These are phyloP conservation scores for Daedaleopsis sinensis DNA, from an alignment of 768 basidiomycete species.

Conservation along the genomic window DNA sequence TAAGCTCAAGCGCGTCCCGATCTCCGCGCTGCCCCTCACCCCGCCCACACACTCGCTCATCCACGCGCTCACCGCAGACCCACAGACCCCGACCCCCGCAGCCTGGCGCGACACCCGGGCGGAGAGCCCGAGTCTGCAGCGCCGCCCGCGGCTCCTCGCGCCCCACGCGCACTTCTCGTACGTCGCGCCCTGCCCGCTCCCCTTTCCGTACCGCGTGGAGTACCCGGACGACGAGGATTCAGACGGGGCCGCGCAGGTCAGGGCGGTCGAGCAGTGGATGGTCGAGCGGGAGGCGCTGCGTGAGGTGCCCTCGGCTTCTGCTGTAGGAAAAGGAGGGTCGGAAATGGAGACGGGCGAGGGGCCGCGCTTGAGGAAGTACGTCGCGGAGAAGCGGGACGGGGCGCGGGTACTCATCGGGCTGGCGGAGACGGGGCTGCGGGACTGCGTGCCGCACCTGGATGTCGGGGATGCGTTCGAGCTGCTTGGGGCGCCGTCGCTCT, in stretches of 20 bases:
- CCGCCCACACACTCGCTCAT: slow-evolving; percentile 43
- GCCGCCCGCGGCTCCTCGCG: slow-evolving; percentile 64
- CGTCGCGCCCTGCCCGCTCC: slow-evolving; percentile 77
- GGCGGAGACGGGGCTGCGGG: slow-evolving; percentile 65
- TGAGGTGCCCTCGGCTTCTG: slow-evolving; percentile 26
- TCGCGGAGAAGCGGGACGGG: slow-evolving; percentile 48
- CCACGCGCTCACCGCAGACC: slow-evolving; percentile 61
- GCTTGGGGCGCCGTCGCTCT: slow-evolving; percentile 63
- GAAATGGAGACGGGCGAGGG: slow-evolving; percentile 30
- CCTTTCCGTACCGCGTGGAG: slow-evolving; percentile 81
- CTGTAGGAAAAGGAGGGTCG: slow-evolving; percentile 8
- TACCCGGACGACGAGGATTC: slow-evolving; percentile 42
- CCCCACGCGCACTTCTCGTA: slow-evolving; percentile 73
- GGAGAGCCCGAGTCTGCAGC: slow-evolving; percentile 64
- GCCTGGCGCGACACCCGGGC: slow-evolving; percentile 54
- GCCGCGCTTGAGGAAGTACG: slow-evolving; percentile 47
- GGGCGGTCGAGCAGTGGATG: slow-evolving; percentile 80
- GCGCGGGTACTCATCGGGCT: slow-evolving; percentile 69
- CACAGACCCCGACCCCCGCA: slow-evolving; percentile 51
- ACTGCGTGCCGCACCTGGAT: slow-evolving; percentile 84
- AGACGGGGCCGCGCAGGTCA: slow-evolving; percentile 43
- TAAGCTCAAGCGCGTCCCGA: slow-evolving; percentile 33
- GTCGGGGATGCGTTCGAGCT: slow-evolving; percentile 80
- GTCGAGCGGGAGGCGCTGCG: slow-evolving; percentile 60
- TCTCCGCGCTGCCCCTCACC: slow-evolving; percentile 59